Percentiles rank a stretch among this genome's conserved stretches.
These are phyloP conservation scores for Paramecium tetraurelia DNA, from an alignment of 73 alveolate species.

Conservation along the genomic window DNA sequence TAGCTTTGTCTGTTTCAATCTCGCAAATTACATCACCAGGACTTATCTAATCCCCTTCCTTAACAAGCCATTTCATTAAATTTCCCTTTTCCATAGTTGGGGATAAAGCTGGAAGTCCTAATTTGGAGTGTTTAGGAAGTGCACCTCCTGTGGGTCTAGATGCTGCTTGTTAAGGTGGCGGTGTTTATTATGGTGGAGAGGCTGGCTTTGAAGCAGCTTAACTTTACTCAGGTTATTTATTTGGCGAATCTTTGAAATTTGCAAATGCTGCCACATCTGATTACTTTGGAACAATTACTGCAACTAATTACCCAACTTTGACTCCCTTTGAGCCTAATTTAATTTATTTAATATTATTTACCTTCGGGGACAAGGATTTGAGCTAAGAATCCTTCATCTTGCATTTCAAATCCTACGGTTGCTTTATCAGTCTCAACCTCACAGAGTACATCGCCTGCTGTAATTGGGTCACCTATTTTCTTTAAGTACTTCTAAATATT, in stretches of 20 bases:
- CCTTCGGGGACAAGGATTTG: constrained; percentile 81
- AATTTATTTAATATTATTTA: background rate
- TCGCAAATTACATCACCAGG: constrained; percentile 85
- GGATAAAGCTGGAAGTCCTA: constrained; percentile 84
- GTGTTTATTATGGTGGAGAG: constrained; percentile 43
- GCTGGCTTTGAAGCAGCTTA: constrained; percentile 23
- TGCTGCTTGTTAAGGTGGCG: constrained; percentile 57
- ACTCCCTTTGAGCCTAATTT: constrained; percentile 68
- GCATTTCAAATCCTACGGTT: constrained; percentile 85
- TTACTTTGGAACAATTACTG: constrained; percentile 73
- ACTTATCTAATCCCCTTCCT: constrained; percentile 78
- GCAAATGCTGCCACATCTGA: constrained; percentile 82
- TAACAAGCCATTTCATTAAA: constrained; percentile 77
- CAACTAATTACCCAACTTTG: constrained; percentile 78
- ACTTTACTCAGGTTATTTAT: background rate
- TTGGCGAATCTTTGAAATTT: constrained; percentile 48
- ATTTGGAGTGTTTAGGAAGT: constrained; percentile 55
- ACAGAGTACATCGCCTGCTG: constrained; percentile 83
- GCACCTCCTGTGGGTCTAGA: constrained; percentile 60
- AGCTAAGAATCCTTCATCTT: constrained; percentile 87
- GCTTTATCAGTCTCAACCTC: constrained; percentile 93
- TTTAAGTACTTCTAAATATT: constrained; percentile 81
- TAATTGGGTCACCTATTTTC: constrained; percentile 79
- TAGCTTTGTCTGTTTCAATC: constrained; percentile 89
- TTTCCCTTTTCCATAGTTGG: constrained; percentile 93